phyloP scores from a whole-genome alignment of 2,329 filamentous ascomycete genomes.

The Nemania abortiva region DNA sequence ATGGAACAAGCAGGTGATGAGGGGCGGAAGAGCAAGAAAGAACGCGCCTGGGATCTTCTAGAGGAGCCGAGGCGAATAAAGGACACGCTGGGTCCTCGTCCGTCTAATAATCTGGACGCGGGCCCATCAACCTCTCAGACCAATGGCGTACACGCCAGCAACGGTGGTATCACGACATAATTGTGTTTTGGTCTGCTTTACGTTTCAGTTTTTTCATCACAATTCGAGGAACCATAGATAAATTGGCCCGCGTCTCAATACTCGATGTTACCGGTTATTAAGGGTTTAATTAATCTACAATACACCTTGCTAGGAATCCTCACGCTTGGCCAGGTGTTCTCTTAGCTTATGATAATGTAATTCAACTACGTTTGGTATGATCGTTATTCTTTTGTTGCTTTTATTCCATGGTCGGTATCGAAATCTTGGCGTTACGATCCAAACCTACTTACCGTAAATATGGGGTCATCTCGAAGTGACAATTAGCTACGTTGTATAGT shows the following conservation, averaged over 20 bases:
- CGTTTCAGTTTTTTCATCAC: neutral
- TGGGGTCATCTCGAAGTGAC: too few relatives aligned
- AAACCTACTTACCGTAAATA: too few relatives aligned
- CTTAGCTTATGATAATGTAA: conserved; percentile 14
- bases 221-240: conserved; percentile 1
- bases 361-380: too few relatives aligned
- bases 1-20: conserved; percentile 56
- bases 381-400: too few relatives aligned
- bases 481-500: too few relatives aligned
- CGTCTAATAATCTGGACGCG: conserved; percentile 1
- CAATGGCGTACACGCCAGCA: conserved; percentile 8
- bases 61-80: conserved; percentile 63
- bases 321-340: neutral
- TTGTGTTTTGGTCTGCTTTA: neutral
- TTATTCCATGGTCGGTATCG: too few relatives aligned
- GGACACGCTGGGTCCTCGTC: conserved; percentile 37
- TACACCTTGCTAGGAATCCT: neutral
- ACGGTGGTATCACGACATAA: conserved; percentile 7
- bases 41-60: conserved; percentile 63
- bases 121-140: conserved; percentile 25
- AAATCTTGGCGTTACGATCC: too few relatives aligned
- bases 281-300: neutral
- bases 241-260: neutral
- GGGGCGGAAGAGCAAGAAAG: conserved; percentile 62
- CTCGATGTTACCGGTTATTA: neutral